Base-by-base conservation (phyloP, 306 rosid species). In the Alnus glutinosa region DNA sequence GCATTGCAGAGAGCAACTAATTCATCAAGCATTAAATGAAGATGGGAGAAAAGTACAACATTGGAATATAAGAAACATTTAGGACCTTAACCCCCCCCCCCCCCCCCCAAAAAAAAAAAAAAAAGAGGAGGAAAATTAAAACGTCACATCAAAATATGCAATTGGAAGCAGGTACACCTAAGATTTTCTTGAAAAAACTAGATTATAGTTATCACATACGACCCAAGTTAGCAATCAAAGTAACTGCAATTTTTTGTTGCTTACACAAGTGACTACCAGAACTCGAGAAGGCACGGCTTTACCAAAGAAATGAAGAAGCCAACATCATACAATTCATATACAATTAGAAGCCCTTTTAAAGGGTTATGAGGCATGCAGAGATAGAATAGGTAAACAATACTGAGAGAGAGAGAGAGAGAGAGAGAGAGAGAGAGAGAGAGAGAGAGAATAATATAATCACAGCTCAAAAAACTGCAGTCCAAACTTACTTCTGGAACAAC, bases 401-500 rank as follows among this genome's bases (percentile, higher is more conserved):
- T 23, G 28, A 0, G 28, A 0, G 28, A 0, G 28, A 23, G 28
- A 23, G 28, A 23, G 28, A 23, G 28, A 23, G 28, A 23, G 28
- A 23, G 28, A 23, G 28, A 23, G 28, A 23, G 28, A 30, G 16
- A 74, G 4, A 7, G 9, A 51, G 37, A 9, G 11, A 46, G 30
- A 48, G 44, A 18, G 44, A 68, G 19, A 15, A 39, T 9, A 34
- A 13, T 4, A 68, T 48, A 23, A 69, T 8, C 61, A 50, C n/a
- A 59, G 19, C 55, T 9, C 55, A 30, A 46, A 44, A 75, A 78
- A 37, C 30, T 16, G 7, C 5, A 44, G 2, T 77, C 6, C 44
- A 47, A 75, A 87, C 98, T 89, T 85, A 95, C 99, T 81, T 90
- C 90, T 44, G 99, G 98, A 81, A 95, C 96, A 81, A 95, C 94